Base-by-base conservation (phyloP, 1,284 basidiomycete species). In the Heimioporus punctisporus region DNA sequence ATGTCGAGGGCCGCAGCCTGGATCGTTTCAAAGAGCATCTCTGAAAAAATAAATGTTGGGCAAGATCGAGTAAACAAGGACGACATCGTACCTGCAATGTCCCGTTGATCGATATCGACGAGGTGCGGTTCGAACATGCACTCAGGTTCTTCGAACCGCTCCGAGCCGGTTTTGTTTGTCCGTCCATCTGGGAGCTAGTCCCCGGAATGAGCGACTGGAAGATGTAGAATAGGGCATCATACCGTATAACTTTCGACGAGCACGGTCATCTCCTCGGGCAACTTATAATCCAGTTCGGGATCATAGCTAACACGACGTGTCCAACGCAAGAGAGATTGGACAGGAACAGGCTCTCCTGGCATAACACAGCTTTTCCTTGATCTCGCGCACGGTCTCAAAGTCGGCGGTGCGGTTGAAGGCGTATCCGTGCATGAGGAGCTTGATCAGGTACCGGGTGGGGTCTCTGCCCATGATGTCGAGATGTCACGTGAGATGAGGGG, bases 61-160 rank as follows among this genome's bases (percentile, higher is more conserved):
- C 31, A 6, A 12, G 31, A 11, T 12, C 31, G 7, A 34, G 31
- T 5, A 34, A 12, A 15, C 31, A 19, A 25, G 28, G 19, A 34
- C n/a, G n/a, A n/a, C n/a, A 42, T 72, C 78, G 52, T 56, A 90
- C 92, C 92, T 74, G 96, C 97, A 52, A 98, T 89, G 52, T 97
- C 97, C 3, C 95, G 93, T 70, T 98, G 96, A 72, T 99, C 97
- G 55, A 99, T 82, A 62, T 99, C 97, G 51, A 99, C 95, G 10
- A 99, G 82, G 73, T 98, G 94, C 25, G 97, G 97, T 74, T 99
- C 96, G 89, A 99, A 99, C 93, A 99, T 95, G 78, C 97, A 99
- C 75, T 99, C 97, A 14, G 97, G 97, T n/a, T 97, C 97, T 75
- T 98, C 95, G 72, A 98, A 99, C n/a, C 97, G 90, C 72, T 99